Conservation (phyloP, 78 protist species). For the Dictyostelium citrinum region DNA sequence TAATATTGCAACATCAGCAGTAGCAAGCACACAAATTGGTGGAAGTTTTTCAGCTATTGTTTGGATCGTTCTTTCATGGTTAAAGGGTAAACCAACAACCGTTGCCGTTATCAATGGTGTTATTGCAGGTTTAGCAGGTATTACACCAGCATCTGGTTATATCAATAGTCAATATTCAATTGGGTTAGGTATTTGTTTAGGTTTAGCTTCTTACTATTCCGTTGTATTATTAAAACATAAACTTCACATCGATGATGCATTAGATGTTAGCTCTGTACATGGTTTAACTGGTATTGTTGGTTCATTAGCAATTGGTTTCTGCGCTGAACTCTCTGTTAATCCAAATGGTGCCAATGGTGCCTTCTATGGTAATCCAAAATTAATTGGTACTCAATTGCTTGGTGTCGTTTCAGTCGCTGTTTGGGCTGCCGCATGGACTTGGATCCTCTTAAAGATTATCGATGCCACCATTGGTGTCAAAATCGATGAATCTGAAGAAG, state of each 20-base stretch:
- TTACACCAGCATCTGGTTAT: constrained; percentile 91
- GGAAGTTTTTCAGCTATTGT: constrained; percentile 74
- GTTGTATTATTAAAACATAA: constrained; percentile 69
- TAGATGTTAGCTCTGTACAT: constrained; percentile 85
- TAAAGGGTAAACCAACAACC: constrained; percentile 74
- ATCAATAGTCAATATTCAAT: constrained; percentile 72
- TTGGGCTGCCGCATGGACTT: constrained; percentile 65
- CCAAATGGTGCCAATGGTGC: constrained; percentile 66
- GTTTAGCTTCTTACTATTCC: constrained; percentile 59
- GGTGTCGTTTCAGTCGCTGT: constrained; percentile 72
- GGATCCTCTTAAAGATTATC: constrained; percentile 7
- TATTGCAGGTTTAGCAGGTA: constrained; percentile 86
- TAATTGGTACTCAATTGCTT: constrained; percentile 52
- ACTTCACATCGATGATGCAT: constrained; percentile 84
- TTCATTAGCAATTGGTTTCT: constrained; percentile 77
- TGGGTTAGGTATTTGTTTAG: constrained; percentile 72
- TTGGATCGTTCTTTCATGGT: constrained; percentile 75
- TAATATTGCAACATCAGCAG: constrained; percentile 72
- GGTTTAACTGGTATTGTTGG: constrained; percentile 86
- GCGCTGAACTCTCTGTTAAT: constrained; percentile 22
- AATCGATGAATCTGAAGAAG: constrained; percentile 61
- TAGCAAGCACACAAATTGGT: constrained; percentile 83
- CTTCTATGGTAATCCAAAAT: constrained; percentile 60
- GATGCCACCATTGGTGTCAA: constrained; percentile 21
- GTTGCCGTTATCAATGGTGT: constrained; percentile 78